phyloP scores from a whole-genome alignment of 805 yeast genomes.

The Wickerhamomyces chaumierensis region DNA sequence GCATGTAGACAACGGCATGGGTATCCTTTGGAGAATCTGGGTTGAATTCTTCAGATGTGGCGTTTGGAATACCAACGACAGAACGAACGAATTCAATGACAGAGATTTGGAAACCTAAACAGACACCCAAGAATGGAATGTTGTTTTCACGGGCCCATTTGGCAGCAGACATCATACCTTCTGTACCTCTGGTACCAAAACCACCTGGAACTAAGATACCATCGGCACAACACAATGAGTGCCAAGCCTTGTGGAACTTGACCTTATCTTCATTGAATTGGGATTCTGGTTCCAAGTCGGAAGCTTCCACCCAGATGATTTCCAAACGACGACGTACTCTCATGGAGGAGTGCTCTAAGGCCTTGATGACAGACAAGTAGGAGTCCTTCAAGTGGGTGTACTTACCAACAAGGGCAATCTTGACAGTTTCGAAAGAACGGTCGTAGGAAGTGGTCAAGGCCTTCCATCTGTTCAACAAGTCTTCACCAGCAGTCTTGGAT shows the following conservation, averaged over 20 bases:
- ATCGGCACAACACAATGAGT: slow-evolving; percentile 81
- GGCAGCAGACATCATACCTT: slow-evolving; percentile 96
- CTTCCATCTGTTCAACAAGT: slow-evolving; percentile 69
- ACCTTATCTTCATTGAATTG: slow-evolving; percentile 46
- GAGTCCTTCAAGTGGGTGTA: slow-evolving; percentile 94
- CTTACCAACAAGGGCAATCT: slow-evolving; percentile 95
- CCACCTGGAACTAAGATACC: slow-evolving; percentile 99
- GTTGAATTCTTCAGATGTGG: slow-evolving; percentile 78
- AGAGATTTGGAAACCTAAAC: slow-evolving; percentile 95
- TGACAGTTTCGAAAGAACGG: slow-evolving; percentile 73
- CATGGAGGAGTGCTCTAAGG: slow-evolving; percentile 93
- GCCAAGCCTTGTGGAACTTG: slow-evolving; percentile 93
- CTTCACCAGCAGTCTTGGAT: slow-evolving; percentile 53
- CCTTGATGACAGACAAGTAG: slow-evolving; percentile 86
- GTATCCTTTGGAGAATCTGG: slow-evolving; percentile 47
- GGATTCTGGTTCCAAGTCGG: slow-evolving; percentile 72
- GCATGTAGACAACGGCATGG: slow-evolving; percentile 91
- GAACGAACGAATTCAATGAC: slow-evolving; percentile 86
- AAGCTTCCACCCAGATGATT: slow-evolving; percentile 93
- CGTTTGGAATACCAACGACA: slow-evolving; percentile 54
- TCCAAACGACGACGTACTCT: slow-evolving; percentile 73
- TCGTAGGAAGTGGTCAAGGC: slow-evolving; percentile 71
- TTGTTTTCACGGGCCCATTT: slow-evolving; percentile 96
- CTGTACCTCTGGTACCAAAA: slow-evolving; percentile 93
- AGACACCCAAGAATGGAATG: slow-evolving; percentile 91